phyloP scores from a whole-genome alignment of 2,329 filamentous ascomycete species.

The Penicillium vulpinum region DNA sequence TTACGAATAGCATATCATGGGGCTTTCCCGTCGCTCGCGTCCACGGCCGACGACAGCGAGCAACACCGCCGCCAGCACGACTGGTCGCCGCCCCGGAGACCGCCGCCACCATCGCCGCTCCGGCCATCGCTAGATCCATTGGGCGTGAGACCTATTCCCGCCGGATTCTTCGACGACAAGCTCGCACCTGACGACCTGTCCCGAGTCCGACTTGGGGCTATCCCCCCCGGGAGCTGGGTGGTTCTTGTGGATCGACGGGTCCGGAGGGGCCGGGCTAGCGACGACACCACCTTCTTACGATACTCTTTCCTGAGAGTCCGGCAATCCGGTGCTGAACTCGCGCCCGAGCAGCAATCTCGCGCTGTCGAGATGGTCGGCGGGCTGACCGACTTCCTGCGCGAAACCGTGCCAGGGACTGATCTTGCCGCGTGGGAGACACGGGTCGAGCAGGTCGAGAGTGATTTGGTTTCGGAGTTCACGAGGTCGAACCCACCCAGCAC shows the following conservation, averaged over 20 bases:
- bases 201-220: constrained; percentile 11
- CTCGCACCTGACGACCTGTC: neutral
- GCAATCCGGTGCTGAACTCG: neutral
- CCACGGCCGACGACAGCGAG: neutral
- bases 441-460: constrained; percentile 9
- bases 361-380: constrained; percentile 14
- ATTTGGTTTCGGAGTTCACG: neutral
- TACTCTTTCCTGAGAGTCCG: constrained; percentile 17
- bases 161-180: constrained; percentile 9
- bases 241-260: constrained; percentile 11
- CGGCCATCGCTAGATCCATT: constrained; percentile 4
- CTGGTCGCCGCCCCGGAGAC: neutral
- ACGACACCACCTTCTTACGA: constrained; percentile 1
- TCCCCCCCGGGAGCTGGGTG: constrained; percentile 15
- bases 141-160: constrained; percentile 14
- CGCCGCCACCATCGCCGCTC: neutral
- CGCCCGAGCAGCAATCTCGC: constrained; percentile 6
- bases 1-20: constrained; percentile 13
- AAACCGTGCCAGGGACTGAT: constrained; percentile 12
- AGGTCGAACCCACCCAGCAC: neutral
- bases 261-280: neutral
- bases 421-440: constrained; percentile 14
- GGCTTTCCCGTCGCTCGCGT: constrained; percentile 6
- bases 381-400: constrained; percentile 17
- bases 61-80: neutral